Percentiles rank a stretch among this genome's conserved stretches.
These are phyloP conservation scores for Yamadazyma epiphylla DNA, from an alignment of 1,139 yeast species.

Conservation along the genomic window DNA sequence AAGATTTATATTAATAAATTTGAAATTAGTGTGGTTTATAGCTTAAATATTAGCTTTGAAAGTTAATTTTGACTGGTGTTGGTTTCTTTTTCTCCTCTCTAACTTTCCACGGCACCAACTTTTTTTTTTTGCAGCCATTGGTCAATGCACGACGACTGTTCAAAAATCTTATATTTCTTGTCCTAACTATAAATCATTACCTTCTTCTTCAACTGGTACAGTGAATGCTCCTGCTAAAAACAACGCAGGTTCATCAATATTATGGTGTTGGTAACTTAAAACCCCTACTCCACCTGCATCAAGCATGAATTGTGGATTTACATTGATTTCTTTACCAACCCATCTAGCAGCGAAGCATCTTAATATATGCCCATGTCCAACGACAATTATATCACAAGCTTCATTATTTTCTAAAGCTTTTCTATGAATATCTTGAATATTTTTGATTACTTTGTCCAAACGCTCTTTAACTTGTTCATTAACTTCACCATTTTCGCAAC, in stretches of 20 bases:
- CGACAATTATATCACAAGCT: slow-evolving; percentile 71
- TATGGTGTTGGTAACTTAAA: slow-evolving; percentile 82
- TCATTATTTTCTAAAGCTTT: slow-evolving; percentile 50
- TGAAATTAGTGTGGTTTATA: too few species aligned
- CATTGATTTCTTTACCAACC: slow-evolving; percentile 56
- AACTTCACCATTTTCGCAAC: slow-evolving; percentile 87
- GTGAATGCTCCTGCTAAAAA: slow-evolving; percentile 76
- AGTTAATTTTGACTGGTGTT: too few species aligned
- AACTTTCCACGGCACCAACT: too few species aligned
- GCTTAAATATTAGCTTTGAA: too few species aligned
- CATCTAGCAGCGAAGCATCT: slow-evolving; percentile 88
- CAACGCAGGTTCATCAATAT: slow-evolving; percentile 81
- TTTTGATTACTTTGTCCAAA: slow-evolving; percentile 63
- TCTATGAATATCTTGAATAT: slow-evolving; percentile 60
- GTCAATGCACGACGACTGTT: too few species aligned
- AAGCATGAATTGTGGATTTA: slow-evolving; percentile 74
- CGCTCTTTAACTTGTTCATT: slow-evolving; percentile 62
- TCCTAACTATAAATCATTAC: slow-evolving; percentile 18
- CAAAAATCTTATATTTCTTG: too few species aligned
- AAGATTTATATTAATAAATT: too few species aligned
- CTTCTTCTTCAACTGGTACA: slow-evolving; percentile 56
- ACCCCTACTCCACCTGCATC: slow-evolving; percentile 98
- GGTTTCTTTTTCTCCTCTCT: too few species aligned
- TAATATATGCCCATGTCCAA: slow-evolving; percentile 91
- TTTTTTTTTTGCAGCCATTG: too few species aligned